These are phyloP conservation scores for Umbelopsis sp. DNA, from an alignment of 192 early-diverging fungal species.

Conservation along the genomic window DNA sequence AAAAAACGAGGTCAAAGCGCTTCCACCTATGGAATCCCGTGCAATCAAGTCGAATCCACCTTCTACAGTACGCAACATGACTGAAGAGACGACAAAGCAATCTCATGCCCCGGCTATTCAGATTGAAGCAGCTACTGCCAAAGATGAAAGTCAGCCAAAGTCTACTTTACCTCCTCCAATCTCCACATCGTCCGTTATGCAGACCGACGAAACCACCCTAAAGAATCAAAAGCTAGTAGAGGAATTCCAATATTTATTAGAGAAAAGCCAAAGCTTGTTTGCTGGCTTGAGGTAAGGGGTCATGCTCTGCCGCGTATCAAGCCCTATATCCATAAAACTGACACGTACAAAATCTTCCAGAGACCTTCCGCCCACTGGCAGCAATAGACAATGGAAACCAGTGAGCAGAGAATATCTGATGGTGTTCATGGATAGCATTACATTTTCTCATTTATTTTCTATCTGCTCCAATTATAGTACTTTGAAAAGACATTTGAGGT, in stretches of 20 bases:
- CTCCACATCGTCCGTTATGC: neutral
- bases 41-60: neutral
- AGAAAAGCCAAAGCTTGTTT: conserved; percentile 97
- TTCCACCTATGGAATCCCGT: neutral
- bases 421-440: neutral
- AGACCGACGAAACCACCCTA: conserved; percentile 32
- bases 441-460: neutral
- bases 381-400: conserved; percentile 65
- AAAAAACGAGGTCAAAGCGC: neutral
- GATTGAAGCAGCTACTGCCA: neutral
- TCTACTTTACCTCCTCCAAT: neutral
- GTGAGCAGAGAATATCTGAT: conserved; percentile 23
- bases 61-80: neutral
- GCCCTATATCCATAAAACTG: neutral
- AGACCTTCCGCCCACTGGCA: conserved; percentile 85
- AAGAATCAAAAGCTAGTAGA: conserved; percentile 59
- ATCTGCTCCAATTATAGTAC: conserved; percentile 45
- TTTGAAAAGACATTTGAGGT: conserved; percentile 98
- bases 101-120: neutral
- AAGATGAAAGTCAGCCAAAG: neutral
- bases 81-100: neutral
- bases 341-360: conserved; percentile 34
- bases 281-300: conserved; percentile 78
- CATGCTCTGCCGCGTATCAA: too few species aligned
- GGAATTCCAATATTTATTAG: conserved; percentile 93